Evolutionary conservation across 2,329 filamentous ascomycete species (phyloP).

Genomic region (Penicillium frequentans): DNA sequence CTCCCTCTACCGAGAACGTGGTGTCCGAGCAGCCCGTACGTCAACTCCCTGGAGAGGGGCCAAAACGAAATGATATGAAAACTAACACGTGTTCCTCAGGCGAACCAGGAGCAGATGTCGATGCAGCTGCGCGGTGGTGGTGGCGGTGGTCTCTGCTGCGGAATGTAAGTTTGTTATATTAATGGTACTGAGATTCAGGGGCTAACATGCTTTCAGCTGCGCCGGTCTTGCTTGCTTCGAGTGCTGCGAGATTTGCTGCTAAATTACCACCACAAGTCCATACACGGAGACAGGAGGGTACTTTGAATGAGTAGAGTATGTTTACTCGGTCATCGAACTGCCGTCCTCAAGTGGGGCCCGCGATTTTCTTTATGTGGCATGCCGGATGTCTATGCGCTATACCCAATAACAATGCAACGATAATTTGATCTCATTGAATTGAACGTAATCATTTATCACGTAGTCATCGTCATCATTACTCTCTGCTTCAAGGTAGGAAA

Average conservation of each 20-base stretch:
- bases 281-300: background rate
- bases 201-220: conserved; percentile 21
- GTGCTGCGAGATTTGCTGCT: conserved; percentile 37
- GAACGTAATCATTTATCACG: background rate
- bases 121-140: conserved; percentile 35
- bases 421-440: background rate
- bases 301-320: background rate
- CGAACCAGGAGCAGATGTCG: conserved; percentile 29
- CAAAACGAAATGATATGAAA: background rate
- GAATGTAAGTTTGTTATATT: conserved; percentile 27
- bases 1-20: conserved; percentile 25
- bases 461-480: background rate
- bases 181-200: background rate
- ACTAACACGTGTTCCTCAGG: conserved; percentile 11
- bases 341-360: background rate
- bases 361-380: background rate
- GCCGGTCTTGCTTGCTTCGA: conserved; percentile 36
- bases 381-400: conserved; percentile 5
- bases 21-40: conserved; percentile 33
- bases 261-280: conserved; percentile 6
- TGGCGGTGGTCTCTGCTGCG: conserved; percentile 33
- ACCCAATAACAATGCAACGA: conserved; percentile 2
- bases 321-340: background rate
- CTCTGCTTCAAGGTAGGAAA: too few relatives aligned
- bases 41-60: background rate